phyloP scores from a whole-genome alignment of 2,329 filamentous ascomycete species.

The Grosmannia serpens region DNA sequence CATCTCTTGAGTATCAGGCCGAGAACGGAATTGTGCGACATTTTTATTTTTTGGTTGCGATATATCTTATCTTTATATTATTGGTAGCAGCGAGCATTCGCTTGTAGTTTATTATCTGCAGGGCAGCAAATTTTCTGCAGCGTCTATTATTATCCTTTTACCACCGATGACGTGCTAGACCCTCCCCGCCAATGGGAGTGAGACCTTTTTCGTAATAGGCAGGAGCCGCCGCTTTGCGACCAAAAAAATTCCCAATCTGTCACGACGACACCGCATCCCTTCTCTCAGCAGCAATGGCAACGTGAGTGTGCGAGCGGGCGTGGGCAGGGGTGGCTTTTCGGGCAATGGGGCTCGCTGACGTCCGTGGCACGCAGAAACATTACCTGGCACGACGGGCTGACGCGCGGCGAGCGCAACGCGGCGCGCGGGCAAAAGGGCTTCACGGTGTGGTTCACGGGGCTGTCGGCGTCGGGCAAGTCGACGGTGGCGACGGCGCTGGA shows the following conservation, averaged over 20 bases:
- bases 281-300: constrained; percentile 1
- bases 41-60: not conserved
- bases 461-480: constrained; percentile 93
- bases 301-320: constrained; percentile 4
- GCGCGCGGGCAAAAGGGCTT: constrained; percentile 76
- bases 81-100: not conserved
- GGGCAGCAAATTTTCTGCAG: not conserved
- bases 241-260: not conserved
- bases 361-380: constrained; percentile 53
- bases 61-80: not conserved
- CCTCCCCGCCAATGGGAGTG: not conserved
- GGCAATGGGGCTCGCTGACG: not conserved
- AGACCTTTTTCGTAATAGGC: not conserved
- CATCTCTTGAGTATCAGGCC: not conserved
- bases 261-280: not conserved
- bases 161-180: not conserved
- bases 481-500: constrained; percentile 94
- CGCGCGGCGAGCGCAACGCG: constrained; percentile 62
- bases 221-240: not conserved
- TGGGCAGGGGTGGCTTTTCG: no score
- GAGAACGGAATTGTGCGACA: not conserved
- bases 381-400: constrained; percentile 77
- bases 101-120: not conserved
- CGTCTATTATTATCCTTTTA: no score
- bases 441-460: constrained; percentile 96